Evolutionary conservation across 202 grass and related monocot species (phyloP).

Genomic region (Bolboschoenoplectus hybrid): DNA sequence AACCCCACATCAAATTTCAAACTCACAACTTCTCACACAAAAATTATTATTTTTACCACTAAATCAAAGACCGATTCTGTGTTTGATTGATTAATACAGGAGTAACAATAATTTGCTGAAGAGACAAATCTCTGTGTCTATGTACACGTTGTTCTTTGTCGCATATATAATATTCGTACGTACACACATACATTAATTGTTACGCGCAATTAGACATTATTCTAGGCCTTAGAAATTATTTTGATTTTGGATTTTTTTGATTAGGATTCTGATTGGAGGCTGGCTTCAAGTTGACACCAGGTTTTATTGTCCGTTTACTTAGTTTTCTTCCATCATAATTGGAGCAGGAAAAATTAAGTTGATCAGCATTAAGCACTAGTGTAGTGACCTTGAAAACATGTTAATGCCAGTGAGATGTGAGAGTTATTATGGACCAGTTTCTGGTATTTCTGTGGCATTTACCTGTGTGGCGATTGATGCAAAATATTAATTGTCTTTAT

Average conservation of each 20-base stretch:
- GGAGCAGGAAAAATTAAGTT: constrained; percentile 22
- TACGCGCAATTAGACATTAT: not conserved
- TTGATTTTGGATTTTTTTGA: not conserved
- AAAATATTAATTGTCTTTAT: not conserved
- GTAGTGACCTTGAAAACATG: constrained; percentile 42
- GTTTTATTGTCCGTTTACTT: constrained; percentile 26
- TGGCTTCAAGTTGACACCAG: constrained; percentile 20
- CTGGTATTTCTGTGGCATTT: constrained; percentile 15
- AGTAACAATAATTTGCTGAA: not conserved
- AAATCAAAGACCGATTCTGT: no score
- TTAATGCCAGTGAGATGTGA: constrained; percentile 35
- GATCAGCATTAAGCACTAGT: not conserved
- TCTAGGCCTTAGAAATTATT: not conserved
- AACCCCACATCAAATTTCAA: no score
- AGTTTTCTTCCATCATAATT: constrained; percentile 44
- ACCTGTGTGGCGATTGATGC: not conserved
- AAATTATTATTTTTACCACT: no score
- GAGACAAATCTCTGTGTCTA: not conserved
- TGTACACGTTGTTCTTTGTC: constrained; percentile 3
- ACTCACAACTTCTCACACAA: no score
- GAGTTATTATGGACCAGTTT: not conserved
- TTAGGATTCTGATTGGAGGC: constrained; percentile 12
- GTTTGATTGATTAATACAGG: not conserved
- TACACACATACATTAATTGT: not conserved
- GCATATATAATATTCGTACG: no score